Base-by-base conservation (phyloP, 345 rosid species). In the Brassica nigra region DNA sequence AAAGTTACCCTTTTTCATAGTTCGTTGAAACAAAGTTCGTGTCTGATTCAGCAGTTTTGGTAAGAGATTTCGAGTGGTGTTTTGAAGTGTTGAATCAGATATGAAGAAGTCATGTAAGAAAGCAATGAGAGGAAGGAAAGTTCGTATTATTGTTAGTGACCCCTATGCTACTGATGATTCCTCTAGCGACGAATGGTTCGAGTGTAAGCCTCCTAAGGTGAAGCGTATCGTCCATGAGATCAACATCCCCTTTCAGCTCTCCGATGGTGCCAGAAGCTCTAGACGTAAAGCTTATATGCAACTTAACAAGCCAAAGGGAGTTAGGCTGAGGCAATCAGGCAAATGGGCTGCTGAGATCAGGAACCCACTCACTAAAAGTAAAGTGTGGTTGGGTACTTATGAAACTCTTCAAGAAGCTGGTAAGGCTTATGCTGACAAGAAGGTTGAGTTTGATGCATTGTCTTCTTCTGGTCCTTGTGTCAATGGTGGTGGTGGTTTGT, bases 301-400 rank as follows among this genome's bases (percentile, higher is more conserved):
- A 3, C 14, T 2, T 6, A 80, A 75, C 15, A 65, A 65, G n/a
- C 83, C 77, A 57, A 81, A 78, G n/a, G 99, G 99, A 33, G 91
- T 93, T 61, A 83, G 99, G 78, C 95, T 80, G 68, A 82, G 99
- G 59, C 88, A 86, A 71, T 95, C 98, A 91, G 99, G 99, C 0
- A 95, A 85, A 73, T 93, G 92, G 94, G 92, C 95, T n/a, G 98
- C 99, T 39, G 97, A 91, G 82, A 90, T 93, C 59, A 70, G 85
- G 3, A 86, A 93, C 74, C 99, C 99, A 2, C 12, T 87, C 16
- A 84, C 85, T 47, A 87, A 75, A 52, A 79, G 78, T 49, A 88
- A 91, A 74, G 77, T 76, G 39, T 95, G 99, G 98, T 82, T 95
- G 82, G 98, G 98, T 57, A 93, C 98, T 42, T 95, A 66, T 68